Evolutionary conservation across 2,329 filamentous ascomycete genomes (phyloP), one percentile per base, ranked within the genome.

Genomic region (Dryadomyces quercus-mongolicae): DNA sequence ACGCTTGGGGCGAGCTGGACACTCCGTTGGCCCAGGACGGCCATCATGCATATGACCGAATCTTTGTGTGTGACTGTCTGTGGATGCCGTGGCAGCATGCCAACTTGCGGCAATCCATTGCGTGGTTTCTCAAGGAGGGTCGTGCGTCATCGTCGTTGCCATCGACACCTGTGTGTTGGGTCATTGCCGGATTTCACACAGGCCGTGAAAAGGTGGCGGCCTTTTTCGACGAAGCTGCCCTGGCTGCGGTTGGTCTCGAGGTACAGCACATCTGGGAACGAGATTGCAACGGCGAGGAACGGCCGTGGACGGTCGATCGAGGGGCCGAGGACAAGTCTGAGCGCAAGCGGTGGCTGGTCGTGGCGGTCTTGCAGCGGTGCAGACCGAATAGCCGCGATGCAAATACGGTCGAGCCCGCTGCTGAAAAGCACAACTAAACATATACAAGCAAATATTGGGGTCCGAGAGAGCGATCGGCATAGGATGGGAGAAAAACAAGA

Each of bases 81-180:
- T 89, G 85, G 85, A 87, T 88, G 82, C 78, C 80, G 1, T 77
- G 76, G 71, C 78, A 88, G 70, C 86, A 89, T 66, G 73, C 67
- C n/a, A 85, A 82, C 65, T 73, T 89, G 25, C 75, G 75, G 49
- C 66, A 64, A 45, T 86, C 82, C 22, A 79, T 88, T 63, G 66
- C 73, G 5, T 79, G 81, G 66, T 86, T 88, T 63, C 70, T 88
- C 18, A 52, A 52, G n/a, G 51, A 57, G 15, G 40, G 49, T 13
- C n/a, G 7, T 2, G 50, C 46, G 50, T 16, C 22, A n/a, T 46
- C 51, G 12, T 66, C 46, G 50, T 16, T n/a, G 16, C 38, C 51
- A 10, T 66, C 47, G 1, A 65, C 61, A 16, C 77, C 80, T 2
- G 71, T 78, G 38, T 76, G 81, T 51, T 81, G 82, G 68, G 77